A percentile compares a stretch with the other conserved stretches of the same genome.
phyloP scores from a whole-genome alignment of 2,329 filamentous ascomycete genomes.

The Fonsecaea erecta region DNA sequence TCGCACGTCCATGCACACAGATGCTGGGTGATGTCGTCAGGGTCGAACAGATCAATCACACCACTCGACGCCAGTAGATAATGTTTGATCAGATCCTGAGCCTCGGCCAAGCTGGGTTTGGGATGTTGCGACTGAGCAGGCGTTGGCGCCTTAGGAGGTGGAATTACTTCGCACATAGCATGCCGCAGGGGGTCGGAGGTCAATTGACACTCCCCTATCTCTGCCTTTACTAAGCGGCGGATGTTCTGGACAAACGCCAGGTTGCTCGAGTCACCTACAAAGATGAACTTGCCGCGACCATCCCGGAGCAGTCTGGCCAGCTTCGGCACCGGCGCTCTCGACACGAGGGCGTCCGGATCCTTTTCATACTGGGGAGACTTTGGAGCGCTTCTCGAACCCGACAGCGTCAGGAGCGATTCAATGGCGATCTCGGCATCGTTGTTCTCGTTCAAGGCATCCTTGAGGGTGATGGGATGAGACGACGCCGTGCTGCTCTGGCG shows the following conservation, averaged over 20 bases:
- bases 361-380: conserved; percentile 31
- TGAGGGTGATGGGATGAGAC: conserved; percentile 31
- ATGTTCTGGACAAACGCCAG: conserved; percentile 60
- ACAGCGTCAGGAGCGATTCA: conserved; percentile 37
- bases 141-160: conserved; percentile 28
- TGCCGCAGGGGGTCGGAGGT: conserved; percentile 49
- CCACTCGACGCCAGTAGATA: conserved; percentile 55
- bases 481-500: conserved; percentile 14
- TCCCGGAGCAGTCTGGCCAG: conserved; percentile 56
- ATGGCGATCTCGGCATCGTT: conserved; percentile 39
- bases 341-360: conserved; percentile 26
- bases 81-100: conserved; percentile 48
- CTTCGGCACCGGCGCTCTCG: conserved; percentile 46
- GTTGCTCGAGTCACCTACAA: conserved; percentile 59
- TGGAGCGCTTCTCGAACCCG: conserved; percentile 35
- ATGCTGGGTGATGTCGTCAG: conserved; percentile 49
- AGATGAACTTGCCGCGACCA: conserved; percentile 59
- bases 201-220: conserved; percentile 50
- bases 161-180: conserved; percentile 46
- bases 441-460: conserved; percentile 30
- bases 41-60: conserved; percentile 55
- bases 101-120: conserved; percentile 46
- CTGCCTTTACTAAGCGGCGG: conserved; percentile 54
- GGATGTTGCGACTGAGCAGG: conserved; percentile 27
- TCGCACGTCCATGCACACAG: conserved; percentile 47